These are phyloP conservation scores for Escallonia rubra DNA, from an alignment of 129 eudicot species.

Conservation along the genomic window DNA sequence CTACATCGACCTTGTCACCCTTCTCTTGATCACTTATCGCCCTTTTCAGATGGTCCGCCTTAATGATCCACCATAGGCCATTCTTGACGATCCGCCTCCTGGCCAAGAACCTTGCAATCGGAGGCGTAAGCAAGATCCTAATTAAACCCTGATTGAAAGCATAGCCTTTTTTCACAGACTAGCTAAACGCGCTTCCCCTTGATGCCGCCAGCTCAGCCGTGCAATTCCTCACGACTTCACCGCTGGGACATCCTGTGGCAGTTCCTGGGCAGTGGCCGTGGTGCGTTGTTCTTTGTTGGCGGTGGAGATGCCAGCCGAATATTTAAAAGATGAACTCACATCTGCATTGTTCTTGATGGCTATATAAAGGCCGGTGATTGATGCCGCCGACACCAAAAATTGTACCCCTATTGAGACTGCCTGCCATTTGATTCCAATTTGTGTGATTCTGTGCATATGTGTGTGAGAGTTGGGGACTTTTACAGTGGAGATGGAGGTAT, in stretches of 20 bases:
- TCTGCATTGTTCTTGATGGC: slow-evolving; percentile 90
- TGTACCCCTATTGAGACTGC: slow-evolving; percentile 73
- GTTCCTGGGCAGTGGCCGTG: background rate
- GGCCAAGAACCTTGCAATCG: slow-evolving; percentile 71
- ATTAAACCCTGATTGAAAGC: slow-evolving; percentile 85
- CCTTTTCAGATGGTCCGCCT: too few species aligned
- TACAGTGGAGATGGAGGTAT: background rate
- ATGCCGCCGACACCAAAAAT: slow-evolving; percentile 69
- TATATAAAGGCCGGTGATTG: slow-evolving; percentile 61
- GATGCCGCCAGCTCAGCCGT: slow-evolving; percentile 80
- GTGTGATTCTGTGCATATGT: background rate
- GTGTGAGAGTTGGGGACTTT: background rate
- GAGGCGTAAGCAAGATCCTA: slow-evolving; percentile 84
- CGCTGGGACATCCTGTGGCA: background rate
- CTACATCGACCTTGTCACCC: too few species aligned
- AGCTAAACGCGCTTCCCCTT: slow-evolving; percentile 79
- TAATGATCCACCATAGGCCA: slow-evolving; percentile 11
- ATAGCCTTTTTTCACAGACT: slow-evolving; percentile 80
- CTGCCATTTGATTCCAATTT: slow-evolving; percentile 32
- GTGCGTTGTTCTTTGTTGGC: slow-evolving; percentile 17
- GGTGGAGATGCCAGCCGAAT: slow-evolving; percentile 37
- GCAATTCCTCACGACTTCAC: slow-evolving; percentile 46
- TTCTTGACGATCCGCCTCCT: slow-evolving; percentile 44
- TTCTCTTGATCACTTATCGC: too few species aligned
- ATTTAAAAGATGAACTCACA: slow-evolving; percentile 56